A percentile compares a stretch with the other conserved stretches of the same genome.
These are phyloP conservation scores for Lasiosphaeria ovina DNA, from an alignment of 495 filamentous ascomycete genomes.

Conservation along the genomic window DNA sequence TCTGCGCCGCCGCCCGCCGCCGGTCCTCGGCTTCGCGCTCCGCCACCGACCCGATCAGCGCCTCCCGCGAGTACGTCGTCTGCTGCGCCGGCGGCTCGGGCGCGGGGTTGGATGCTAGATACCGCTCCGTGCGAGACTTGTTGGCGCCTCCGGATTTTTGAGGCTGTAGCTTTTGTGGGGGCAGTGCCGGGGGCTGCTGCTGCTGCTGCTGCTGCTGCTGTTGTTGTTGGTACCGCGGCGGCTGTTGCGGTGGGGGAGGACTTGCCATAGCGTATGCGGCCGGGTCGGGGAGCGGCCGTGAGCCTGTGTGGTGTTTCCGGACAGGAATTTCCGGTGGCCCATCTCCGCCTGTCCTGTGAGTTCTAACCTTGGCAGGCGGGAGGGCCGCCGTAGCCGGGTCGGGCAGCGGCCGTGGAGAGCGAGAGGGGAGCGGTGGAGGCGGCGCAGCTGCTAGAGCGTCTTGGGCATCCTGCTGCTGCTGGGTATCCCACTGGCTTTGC, in stretches of 20 bases:
- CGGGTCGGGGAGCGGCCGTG: constrained; percentile 34
- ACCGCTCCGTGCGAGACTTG: constrained; percentile 45
- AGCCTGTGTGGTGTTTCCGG: constrained; percentile 30
- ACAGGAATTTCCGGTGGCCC: constrained; percentile 25
- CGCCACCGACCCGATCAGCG: constrained; percentile 47
- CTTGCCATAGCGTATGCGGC: constrained; percentile 27
- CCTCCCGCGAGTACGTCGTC: constrained; percentile 56
- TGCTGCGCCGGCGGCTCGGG: constrained; percentile 31
- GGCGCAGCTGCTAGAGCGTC: neutral
- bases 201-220: constrained; percentile 31
- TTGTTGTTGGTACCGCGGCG: constrained; percentile 17
- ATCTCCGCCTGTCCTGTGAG: constrained; percentile 32
- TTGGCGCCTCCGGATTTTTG: constrained; percentile 19
- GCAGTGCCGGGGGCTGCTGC: constrained; percentile 18
- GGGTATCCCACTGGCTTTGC: constrained; percentile 63
- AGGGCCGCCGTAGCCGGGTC: constrained; percentile 35
- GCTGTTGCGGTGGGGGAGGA: constrained; percentile 21
- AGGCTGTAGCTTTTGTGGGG: constrained; percentile 4
- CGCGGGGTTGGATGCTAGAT: constrained; percentile 41
- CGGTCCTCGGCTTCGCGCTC: constrained; percentile 70
- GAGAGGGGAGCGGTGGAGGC: constrained; percentile 14
- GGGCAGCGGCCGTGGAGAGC: constrained; percentile 40
- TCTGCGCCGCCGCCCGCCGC: constrained; percentile 59
- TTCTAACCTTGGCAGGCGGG: constrained; percentile 22
- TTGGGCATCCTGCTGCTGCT: constrained; percentile 34